Evolutionary conservation across 257 asterid species (phyloP).

Genomic region (Catharanthus roseus): DNA sequence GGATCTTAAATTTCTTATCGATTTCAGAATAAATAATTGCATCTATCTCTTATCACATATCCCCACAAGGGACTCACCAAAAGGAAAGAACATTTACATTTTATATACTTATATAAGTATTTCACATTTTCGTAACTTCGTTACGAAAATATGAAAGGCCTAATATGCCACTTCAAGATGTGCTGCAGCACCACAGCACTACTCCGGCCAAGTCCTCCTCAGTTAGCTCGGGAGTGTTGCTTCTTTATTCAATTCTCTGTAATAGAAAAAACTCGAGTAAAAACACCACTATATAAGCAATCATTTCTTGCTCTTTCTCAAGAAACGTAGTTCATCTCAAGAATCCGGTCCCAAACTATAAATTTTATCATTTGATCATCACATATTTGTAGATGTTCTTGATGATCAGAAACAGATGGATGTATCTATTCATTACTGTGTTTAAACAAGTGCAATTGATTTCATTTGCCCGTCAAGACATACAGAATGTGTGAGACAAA

Average conservation of each 20-base stretch:
- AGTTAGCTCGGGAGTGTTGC: background rate
- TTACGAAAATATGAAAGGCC: background rate
- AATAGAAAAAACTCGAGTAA: background rate
- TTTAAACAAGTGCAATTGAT: too few species aligned
- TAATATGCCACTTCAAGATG: background rate
- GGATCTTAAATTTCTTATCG: too few species aligned
- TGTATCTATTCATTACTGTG: too few species aligned
- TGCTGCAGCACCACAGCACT: background rate
- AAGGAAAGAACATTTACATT: background rate
- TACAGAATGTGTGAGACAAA: background rate
- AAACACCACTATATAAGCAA: background rate
- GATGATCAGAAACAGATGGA: background rate
- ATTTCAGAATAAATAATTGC: too few species aligned
- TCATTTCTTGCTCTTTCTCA: background rate
- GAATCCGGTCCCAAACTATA: background rate
- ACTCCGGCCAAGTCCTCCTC: background rate
- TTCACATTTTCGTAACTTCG: conserved; percentile 5
- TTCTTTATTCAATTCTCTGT: conserved; percentile 7
- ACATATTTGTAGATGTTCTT: background rate
- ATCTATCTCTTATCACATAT: too few species aligned
- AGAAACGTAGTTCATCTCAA: background rate
- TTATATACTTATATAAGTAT: background rate
- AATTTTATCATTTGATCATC: background rate
- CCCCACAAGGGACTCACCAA: background rate
- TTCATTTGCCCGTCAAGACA: background rate